Evolutionary conservation across 2,329 filamentous ascomycete genomes (phyloP).

Genomic region (Cercospora berteroae): DNA sequence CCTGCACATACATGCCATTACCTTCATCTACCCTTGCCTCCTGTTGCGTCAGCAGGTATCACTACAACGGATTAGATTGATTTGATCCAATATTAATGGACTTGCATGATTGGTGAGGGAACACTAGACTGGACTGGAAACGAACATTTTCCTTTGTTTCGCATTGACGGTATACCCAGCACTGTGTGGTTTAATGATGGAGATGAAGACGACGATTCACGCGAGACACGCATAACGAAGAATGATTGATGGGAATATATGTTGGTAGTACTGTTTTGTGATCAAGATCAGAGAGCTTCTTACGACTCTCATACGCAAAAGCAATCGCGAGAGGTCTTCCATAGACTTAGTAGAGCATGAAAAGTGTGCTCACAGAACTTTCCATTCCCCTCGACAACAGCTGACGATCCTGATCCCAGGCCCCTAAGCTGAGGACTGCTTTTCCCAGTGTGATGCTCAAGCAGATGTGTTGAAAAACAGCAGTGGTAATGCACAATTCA

Average conservation of each 20-base stretch:
- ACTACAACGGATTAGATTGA: neutral
- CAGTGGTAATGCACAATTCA: neutral
- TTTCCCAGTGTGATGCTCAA: neutral
- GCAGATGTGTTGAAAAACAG: neutral
- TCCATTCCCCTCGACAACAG: neutral
- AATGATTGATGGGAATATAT: neutral
- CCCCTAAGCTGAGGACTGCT: neutral
- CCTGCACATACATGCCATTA: slow-evolving; percentile 5
- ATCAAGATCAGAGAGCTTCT: neutral
- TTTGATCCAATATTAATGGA: neutral
- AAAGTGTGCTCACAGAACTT: neutral
- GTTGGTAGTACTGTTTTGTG: neutral
- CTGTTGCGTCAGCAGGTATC: neutral
- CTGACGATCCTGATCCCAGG: neutral
- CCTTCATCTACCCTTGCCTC: slow-evolving; percentile 3
- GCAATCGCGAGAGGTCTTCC: neutral
- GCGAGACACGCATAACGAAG: neutral
- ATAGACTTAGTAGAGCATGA: neutral
- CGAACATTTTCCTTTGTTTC: neutral
- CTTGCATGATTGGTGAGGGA: neutral
- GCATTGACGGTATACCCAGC: neutral
- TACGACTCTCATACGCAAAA: neutral
- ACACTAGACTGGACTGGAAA: neutral
- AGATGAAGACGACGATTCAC: neutral
- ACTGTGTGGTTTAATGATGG: neutral